A percentile compares a stretch with the other conserved stretches of the same genome.
These are phyloP conservation scores for Pichia ethanolica DNA, from an alignment of 805 yeast genomes.

Conservation along the genomic window DNA sequence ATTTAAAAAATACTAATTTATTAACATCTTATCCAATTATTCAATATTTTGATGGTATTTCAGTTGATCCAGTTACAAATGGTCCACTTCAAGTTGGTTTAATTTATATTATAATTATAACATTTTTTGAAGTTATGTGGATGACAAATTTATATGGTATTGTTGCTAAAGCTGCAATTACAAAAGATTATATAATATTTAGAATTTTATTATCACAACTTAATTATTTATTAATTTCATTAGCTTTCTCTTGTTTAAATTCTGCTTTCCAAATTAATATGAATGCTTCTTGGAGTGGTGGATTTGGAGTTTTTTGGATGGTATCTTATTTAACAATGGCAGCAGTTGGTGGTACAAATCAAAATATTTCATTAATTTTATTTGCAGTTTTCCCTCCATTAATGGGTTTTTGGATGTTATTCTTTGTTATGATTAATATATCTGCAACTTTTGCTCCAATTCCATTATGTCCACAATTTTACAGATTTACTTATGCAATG, in stretches of 20 bases:
- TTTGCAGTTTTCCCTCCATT: slow-evolving; percentile 52
- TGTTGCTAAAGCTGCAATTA: slow-evolving; percentile 38
- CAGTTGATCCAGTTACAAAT: slow-evolving; percentile 38
- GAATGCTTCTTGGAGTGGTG: slow-evolving; percentile 48
- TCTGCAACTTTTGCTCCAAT: slow-evolving; percentile 63
- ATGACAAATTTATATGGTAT: slow-evolving; percentile 45
- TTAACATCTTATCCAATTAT: slow-evolving; percentile 19
- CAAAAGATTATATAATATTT: slow-evolving; percentile 42
- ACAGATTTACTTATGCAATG: slow-evolving; percentile 57
- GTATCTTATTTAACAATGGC: slow-evolving; percentile 58
- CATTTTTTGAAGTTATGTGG: slow-evolving; percentile 65
- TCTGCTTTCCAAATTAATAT: slow-evolving; percentile 63
- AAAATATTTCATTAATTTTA: slow-evolving; percentile 48
- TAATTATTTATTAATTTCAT: slow-evolving; percentile 49
- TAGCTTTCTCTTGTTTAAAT: slow-evolving; percentile 52
- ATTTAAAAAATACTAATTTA: slow-evolving; percentile 15
- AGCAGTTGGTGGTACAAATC: slow-evolving; percentile 73
- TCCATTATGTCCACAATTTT: slow-evolving; percentile 50
- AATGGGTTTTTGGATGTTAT: slow-evolving; percentile 63
- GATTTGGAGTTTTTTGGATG: slow-evolving; percentile 73
- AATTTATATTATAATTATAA: slow-evolving; percentile 60
- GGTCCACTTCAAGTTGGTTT: slow-evolving; percentile 75
- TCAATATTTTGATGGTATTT: slow-evolving; percentile 8
- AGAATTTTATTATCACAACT: slow-evolving; percentile 43
- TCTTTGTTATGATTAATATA: slow-evolving; percentile 63